A percentile compares a stretch with the other conserved stretches of the same genome.
phyloP scores from a whole-genome alignment of 208 protist species.

The Leishmania tropica region DNA sequence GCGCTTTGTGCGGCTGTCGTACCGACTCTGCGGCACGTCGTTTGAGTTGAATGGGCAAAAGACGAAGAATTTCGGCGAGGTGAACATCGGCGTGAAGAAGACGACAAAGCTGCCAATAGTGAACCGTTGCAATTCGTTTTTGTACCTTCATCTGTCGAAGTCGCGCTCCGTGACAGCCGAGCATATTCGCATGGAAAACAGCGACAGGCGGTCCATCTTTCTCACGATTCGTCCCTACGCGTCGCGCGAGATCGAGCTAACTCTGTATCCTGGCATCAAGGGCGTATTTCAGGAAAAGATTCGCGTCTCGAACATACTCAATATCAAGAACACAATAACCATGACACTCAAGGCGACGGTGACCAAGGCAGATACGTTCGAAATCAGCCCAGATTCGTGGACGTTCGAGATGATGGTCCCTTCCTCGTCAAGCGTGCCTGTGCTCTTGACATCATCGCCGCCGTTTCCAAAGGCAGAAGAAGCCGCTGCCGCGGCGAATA shows the following conservation, averaged over 20 bases:
- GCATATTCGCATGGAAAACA: conserved; percentile 83
- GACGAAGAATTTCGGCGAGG: conserved; percentile 89
- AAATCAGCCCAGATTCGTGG: conserved; percentile 84
- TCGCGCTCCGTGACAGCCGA: conserved; percentile 84
- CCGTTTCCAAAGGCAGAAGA: neutral
- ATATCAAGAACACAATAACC: conserved; percentile 61
- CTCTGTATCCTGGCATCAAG: conserved; percentile 84
- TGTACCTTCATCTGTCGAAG: conserved; percentile 74
- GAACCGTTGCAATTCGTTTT: conserved; percentile 78
- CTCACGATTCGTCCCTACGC: conserved; percentile 77
- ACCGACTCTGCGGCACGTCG: conserved; percentile 62
- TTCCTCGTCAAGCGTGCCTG: conserved; percentile 27
- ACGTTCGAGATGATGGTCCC: conserved; percentile 71
- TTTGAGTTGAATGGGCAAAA: conserved; percentile 84
- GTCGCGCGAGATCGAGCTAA: conserved; percentile 80
- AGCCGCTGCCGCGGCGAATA: conserved; percentile 10
- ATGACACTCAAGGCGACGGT: conserved; percentile 84
- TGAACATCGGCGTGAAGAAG: conserved; percentile 86
- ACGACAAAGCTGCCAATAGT: conserved; percentile 79
- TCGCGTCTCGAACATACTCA: conserved; percentile 68
- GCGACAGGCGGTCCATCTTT: conserved; percentile 69
- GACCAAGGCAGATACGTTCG: conserved; percentile 88
- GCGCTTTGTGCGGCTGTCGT: conserved; percentile 85
- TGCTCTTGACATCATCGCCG: conserved; percentile 13
- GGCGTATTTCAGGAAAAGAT: conserved; percentile 82